Base-by-base conservation (phyloP, 2,329 filamentous ascomycete genomes). In the Passalora sequoiae region DNA sequence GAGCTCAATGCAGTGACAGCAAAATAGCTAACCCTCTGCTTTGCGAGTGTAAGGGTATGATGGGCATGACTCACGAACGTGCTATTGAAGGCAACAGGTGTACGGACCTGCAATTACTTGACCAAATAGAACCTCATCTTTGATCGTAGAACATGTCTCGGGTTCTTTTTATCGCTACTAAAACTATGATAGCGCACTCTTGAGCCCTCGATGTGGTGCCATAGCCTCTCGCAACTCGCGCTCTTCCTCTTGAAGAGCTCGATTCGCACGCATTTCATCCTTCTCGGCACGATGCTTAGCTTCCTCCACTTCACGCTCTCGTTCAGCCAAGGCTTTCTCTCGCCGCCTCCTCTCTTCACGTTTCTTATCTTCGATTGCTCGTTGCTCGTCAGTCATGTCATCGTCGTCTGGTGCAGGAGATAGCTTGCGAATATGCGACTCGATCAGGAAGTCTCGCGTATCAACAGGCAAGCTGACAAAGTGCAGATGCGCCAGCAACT, bases 381-480 rank as follows among this genome's bases (percentile, higher is more conserved):
- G 49, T 66, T 37, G 72, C 72, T 47, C 78, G 75, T 44, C 76
- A 69, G 22, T 76, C 74, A 46, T 77, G 74, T 37, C 69, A 39
- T 59, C 60, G 1, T 60, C 58, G 13, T 58, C 60, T 33, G 50
- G 49, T 4, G 49, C 49, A 2, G 66, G 65, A 21, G 75, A 75
- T 1, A 89, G 66, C 0, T 74, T 81, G 46, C 77, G 73, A 20
- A 89, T 77, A 57, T 81, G 84, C 3, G 77, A 76, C 58, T 80
- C 76, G 5, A 89, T 66, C 4, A 91, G 66, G 1, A 75, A 67
- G 51, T 89, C 81, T 13, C 86, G 74, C 0, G 75, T 70, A 28
- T 71, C 66, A 0, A 77, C 62, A 19, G 82, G 76, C 1, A 89
- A 69, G 3, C 80, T 81, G 24, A 87, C 79, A 62, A 80, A 91